Evolutionary conservation across 1,139 yeast genomes (phyloP).

Genomic region (Yamadazyma atlantica): DNA sequence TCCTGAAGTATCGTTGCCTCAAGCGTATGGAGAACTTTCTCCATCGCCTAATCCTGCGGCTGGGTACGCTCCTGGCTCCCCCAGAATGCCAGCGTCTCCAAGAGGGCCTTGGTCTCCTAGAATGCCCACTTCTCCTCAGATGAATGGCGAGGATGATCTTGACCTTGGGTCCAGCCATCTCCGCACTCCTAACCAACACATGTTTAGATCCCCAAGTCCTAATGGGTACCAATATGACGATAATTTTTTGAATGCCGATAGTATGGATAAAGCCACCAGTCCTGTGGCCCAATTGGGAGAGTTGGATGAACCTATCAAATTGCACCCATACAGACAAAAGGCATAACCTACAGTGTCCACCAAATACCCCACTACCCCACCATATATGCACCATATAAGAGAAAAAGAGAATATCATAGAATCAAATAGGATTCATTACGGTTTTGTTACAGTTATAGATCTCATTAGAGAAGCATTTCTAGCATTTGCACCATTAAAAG

Average conservation of each 20-base stretch:
- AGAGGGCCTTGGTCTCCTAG: neutral
- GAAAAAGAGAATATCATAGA: too few species aligned
- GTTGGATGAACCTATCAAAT: slow-evolving; percentile 12
- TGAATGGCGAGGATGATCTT: neutral
- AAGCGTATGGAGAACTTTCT: slow-evolving; percentile 11
- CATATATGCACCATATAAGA: too few species aligned
- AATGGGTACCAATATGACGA: slow-evolving; percentile 6
- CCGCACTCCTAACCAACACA: neutral
- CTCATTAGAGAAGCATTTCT: slow-evolving; percentile 1
- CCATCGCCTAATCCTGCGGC: slow-evolving; percentile 12
- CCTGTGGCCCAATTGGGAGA: slow-evolving; percentile 10
- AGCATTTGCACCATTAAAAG: neutral
- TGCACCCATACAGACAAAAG: slow-evolving; percentile 7
- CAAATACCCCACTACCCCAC: neutral
- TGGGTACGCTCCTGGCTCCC: slow-evolving; percentile 14
- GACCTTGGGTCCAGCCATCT: neutral
- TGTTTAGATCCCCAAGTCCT: slow-evolving; percentile 14
- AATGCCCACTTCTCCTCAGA: neutral
- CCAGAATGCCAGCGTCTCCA: slow-evolving; percentile 11
- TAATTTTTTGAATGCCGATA: slow-evolving; percentile 8
- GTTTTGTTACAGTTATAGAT: slow-evolving; percentile 1
- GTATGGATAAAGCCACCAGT: slow-evolving; percentile 9
- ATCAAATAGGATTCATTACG: too few species aligned
- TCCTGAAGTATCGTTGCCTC: slow-evolving; percentile 20
- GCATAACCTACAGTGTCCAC: slow-evolving; percentile 2